Conservation (phyloP, 345 rosid species). For the Adansonia digitata region DNA sequence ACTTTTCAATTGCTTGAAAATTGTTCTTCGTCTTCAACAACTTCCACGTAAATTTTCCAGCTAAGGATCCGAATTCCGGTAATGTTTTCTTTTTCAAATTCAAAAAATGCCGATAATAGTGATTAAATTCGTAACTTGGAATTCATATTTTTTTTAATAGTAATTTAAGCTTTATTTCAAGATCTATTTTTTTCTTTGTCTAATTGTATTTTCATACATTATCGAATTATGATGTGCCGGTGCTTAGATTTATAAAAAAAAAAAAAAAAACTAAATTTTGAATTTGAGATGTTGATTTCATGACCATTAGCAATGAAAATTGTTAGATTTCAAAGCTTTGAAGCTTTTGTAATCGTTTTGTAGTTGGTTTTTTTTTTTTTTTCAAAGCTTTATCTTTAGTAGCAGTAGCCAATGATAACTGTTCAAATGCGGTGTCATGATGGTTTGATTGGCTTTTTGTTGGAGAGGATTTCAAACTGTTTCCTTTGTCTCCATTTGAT, state of each 20-base stretch:
- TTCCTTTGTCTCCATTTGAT: no score
- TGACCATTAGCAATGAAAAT: background rate
- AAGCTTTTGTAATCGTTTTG: background rate
- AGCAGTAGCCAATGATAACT: background rate
- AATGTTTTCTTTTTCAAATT: background rate
- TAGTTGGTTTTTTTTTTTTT: background rate
- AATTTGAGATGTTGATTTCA: background rate
- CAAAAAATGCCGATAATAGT: background rate
- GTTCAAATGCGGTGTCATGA: background rate
- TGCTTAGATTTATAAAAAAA: background rate
- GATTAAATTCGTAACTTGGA: background rate
- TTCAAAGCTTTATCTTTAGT: background rate
- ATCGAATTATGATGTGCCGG: background rate
- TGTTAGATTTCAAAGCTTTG: background rate
- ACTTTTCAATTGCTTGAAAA: background rate
- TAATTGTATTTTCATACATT: background rate
- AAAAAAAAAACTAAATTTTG: background rate
- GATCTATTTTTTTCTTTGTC: background rate
- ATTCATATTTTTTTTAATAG: background rate
- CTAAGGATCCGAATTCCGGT: slow-evolving; percentile 5
- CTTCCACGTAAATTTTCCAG: background rate
- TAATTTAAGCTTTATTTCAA: background rate
- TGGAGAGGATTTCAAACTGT: no score
- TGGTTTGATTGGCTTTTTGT: background rate
- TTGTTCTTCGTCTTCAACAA: background rate